phyloP scores from a whole-genome alignment of 495 filamentous ascomycete genomes.

The Jackrogersella multiformis region DNA sequence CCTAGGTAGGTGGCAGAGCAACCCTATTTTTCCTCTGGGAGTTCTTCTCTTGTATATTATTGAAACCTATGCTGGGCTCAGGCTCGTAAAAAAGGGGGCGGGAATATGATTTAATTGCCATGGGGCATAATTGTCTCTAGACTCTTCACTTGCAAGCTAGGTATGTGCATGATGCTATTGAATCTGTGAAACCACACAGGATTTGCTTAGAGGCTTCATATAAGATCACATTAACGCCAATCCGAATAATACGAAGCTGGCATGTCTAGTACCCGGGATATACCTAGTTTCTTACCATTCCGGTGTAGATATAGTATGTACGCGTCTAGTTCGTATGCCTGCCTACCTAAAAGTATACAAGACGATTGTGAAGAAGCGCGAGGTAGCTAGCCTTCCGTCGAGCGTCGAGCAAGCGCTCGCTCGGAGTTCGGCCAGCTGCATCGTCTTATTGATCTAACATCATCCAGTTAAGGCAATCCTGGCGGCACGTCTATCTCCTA shows the following conservation, averaged over 20 bases:
- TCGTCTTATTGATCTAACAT: constrained; percentile 3
- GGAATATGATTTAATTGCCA: constrained; percentile 42
- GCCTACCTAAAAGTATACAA: neutral
- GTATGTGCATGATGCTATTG: constrained; percentile 22
- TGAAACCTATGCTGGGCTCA: constrained; percentile 32
- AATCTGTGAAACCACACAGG: constrained; percentile 35
- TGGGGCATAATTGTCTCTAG: neutral
- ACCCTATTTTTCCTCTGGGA: constrained; percentile 8
- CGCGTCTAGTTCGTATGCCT: neutral
- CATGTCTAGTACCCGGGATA: constrained; percentile 7
- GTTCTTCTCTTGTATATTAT: constrained; percentile 48
- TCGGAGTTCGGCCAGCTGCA: constrained; percentile 39
- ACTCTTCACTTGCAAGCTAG: constrained; percentile 1
- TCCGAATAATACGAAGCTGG: constrained; percentile 2
- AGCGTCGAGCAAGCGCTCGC: constrained; percentile 9
- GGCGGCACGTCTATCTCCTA: neutral
- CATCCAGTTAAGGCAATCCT: constrained; percentile 13
- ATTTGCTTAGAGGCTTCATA: neutral
- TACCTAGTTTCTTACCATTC: constrained; percentile 6
- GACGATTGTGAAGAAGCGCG: constrained; percentile 1
- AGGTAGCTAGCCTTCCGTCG: constrained; percentile 6
- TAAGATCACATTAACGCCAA: neutral
- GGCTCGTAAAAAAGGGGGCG: constrained; percentile 31
- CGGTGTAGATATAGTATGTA: neutral
- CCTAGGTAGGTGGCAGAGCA: constrained; percentile 35